Base-by-base conservation (phyloP, 2,329 filamentous ascomycete species). In the Coniochaeta pulveracea region DNA sequence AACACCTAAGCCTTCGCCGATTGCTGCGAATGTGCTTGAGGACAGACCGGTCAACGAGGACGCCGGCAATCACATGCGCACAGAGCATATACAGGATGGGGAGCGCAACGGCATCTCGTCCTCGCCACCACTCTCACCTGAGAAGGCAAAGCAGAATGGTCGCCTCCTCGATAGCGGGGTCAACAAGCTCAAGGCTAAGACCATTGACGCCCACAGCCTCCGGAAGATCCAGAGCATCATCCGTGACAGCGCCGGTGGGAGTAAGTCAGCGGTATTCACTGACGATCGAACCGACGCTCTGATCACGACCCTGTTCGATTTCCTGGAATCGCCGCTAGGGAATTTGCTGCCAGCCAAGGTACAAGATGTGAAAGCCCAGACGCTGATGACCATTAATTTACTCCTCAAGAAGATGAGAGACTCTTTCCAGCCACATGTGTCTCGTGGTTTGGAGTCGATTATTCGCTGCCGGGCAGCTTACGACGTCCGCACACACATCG, bases 121-220 rank as follows among this genome's bases (percentile, higher is more conserved):
- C 6, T 10, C 28, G 3, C 18, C 19, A n/a, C 28, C 28, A 6
- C 40, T 49, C 19, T 62, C 64, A 0, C 60, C 65, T 0, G 73
- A 78, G 8, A 75, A 72, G 45, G 47, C 57, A 4, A 67, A 66
- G 30, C 72, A 77, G 42, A 74, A 66, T 45, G 56, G 60, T 6
- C 72, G 78, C 27, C 61, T 88, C 16, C 65, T 89, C 5, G 72
- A 79, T 19, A 86, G 81, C 45, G 83, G 80, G 32, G 82, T 88
- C 43, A 63, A 75, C 33, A 80, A 82, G 41, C 78, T 88, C 44
- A 76, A 76, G 43, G 66, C 72, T 19, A 74, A 75, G 45, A 74
- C 74, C 1, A 69, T 89, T n/a, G 83, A 88, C 48, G 80, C 83
- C 4, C 81, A 86, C 48, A 82, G 82, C 36, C 85, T 88, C 64